Base-by-base conservation (phyloP, 2,329 filamentous ascomycete genomes). In the Trichoderma brevicompactum region DNA sequence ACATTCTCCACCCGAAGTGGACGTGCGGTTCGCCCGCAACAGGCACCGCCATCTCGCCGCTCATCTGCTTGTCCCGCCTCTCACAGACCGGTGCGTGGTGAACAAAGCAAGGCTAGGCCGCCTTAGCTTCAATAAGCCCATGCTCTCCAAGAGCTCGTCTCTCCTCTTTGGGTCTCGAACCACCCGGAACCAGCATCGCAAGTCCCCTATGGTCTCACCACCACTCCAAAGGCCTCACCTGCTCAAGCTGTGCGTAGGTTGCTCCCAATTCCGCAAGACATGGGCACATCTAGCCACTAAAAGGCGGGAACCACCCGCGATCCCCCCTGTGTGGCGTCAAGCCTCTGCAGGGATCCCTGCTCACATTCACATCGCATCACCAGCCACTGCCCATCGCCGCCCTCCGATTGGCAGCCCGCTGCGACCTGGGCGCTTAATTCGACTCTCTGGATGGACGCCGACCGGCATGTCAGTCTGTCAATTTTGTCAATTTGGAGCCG, bases 361-460 rank as follows among this genome's bases (percentile, higher is more conserved):
- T 32, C 56, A 7, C 48, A 43, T 61, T 65, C 64, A 65, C 64
- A 65, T 61, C 23, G 34, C 56, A 61, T 65, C 55, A 65, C 55
- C 36, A 23, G 32, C 50, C 50, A 50, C 58, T 28, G 58, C n/a
- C 46, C 13, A 48, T 49, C 38, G 38, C n/a, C 36, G 59, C 36
- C 28, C 52, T 64, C 60, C 60, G 41, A 66, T 66, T 66, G 65
- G 65, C 53, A 44, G 52, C 38, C 8, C 17, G 36, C 59, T 41
- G 28, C 40, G 52, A 34, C 40, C 50, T 38, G 23, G 60, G 65
- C 65, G 65, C 65, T 66, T 66, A 66, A 49, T 23, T 52, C 49
- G 64, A 55, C 50, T n/a, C 44, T 66, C 52, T 64, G 65, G 59
- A 34, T 66, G 65, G 65, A 50, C 23, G 44, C 17, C 52, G 58